Evolutionary conservation across 2,329 filamentous ascomycete genomes (phyloP).

Genomic region (Torrubiellomyces zombiae): DNA sequence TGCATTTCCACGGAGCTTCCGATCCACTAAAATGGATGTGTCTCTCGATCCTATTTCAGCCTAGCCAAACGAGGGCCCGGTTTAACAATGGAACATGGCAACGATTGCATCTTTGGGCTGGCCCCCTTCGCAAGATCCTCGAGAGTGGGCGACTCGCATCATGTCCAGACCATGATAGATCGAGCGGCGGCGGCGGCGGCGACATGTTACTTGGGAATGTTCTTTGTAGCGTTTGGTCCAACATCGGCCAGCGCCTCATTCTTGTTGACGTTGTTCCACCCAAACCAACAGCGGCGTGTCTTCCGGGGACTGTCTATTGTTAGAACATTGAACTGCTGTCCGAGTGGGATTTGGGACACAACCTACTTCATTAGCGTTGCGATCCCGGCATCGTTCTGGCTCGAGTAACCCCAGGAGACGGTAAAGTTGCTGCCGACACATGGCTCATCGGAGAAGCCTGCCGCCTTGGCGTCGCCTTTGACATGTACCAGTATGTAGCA

Average conservation of each 20-base stretch:
- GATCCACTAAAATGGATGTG: no score
- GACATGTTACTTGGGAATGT: no score
- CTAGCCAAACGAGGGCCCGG: no score
- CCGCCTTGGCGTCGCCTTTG: conserved; percentile 6
- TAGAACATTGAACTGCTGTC: neutral
- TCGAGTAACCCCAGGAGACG: conserved; percentile 16
- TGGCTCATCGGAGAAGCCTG: conserved; percentile 9
- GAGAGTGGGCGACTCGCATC: no score
- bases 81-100: no score
- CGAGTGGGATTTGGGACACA: conserved; percentile 3
- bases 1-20: no score
- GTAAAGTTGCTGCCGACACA: conserved; percentile 12
- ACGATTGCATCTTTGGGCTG: no score
- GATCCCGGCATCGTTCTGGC: conserved; percentile 12
- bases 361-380: conserved; percentile 15
- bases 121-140: no score
- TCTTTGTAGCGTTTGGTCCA: conserved; percentile 7
- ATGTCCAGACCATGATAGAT: no score
- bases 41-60: no score
- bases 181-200: no score
- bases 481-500: conserved; percentile 6
- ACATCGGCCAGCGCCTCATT: conserved; percentile 5
- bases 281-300: conserved; percentile 10
- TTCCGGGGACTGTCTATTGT: conserved; percentile 2
- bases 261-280: conserved; percentile 10